These are phyloP conservation scores for Tetrapyrgos nigripes DNA, from an alignment of 1,284 basidiomycete species.

Conservation along the genomic window DNA sequence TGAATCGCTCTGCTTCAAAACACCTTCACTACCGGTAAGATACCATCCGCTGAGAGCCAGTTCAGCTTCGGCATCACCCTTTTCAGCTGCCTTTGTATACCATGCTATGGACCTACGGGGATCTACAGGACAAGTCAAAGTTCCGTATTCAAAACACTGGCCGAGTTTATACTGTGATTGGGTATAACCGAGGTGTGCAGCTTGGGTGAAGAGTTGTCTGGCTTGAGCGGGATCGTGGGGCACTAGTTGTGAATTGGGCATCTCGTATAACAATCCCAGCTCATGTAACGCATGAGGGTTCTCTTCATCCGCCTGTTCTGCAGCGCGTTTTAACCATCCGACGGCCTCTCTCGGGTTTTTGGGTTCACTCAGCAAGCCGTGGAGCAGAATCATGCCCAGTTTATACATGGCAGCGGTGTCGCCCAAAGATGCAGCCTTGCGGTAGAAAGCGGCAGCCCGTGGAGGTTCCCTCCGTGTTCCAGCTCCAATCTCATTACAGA, in stretches of 20 bases:
- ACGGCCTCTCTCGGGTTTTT: slow-evolving; percentile 92
- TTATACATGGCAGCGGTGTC: slow-evolving; percentile 99
- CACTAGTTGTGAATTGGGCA: slow-evolving; percentile 68
- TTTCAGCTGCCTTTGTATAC: slow-evolving; percentile 98
- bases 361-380: slow-evolving; percentile 85
- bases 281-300: slow-evolving; percentile 99
- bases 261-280: slow-evolving; percentile 92
- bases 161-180: slow-evolving; percentile 96
- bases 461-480: slow-evolving; percentile 92
- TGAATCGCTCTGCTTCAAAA: slow-evolving; percentile 95
- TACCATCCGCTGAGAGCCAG: slow-evolving; percentile 98
- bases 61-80: slow-evolving; percentile 94
- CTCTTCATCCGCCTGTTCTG: slow-evolving; percentile 97
- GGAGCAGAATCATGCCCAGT: slow-evolving; percentile 93
- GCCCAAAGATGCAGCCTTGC: slow-evolving; percentile 94
- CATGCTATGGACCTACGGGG: slow-evolving; percentile 94
- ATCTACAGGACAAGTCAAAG: slow-evolving; percentile 90
- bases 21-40: slow-evolving; percentile 92
- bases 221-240: slow-evolving; percentile 83
- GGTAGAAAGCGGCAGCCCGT: slow-evolving; percentile 94
- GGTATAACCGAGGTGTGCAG: slow-evolving; percentile 93
- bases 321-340: slow-evolving; percentile 94
- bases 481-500: slow-evolving; percentile 99
- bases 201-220: slow-evolving; percentile 88
- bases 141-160: slow-evolving; percentile 94